Percentiles rank a stretch among this genome's conserved stretches.
Conservation (phyloP, 2,329 filamentous ascomycete species). For the Nannizziopsis barbatae region DNA sequence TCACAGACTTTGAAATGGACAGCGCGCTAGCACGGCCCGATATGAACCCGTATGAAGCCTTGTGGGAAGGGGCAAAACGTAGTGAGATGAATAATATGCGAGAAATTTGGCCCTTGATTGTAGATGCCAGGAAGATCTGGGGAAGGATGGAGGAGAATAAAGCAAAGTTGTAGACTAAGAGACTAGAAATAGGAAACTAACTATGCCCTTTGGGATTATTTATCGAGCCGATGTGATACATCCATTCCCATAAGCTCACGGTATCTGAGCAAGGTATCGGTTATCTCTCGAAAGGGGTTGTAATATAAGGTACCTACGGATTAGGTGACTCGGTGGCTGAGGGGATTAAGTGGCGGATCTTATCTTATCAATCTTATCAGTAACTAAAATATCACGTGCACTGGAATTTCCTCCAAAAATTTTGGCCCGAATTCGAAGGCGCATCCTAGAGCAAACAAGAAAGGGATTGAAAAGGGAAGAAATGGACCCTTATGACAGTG, state of each 20-base stretch:
- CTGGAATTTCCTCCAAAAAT: not conserved
- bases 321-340: not conserved
- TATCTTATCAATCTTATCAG: not conserved
- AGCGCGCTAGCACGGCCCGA: conserved; percentile 19
- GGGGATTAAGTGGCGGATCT: not conserved
- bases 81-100: conserved; percentile 21
- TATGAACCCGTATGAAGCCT: conserved; percentile 19
- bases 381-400: not conserved
- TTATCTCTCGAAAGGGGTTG: not conserved
- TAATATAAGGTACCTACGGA: no score
- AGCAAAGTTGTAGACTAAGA: conserved; percentile 8
- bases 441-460: not conserved
- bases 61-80: conserved; percentile 18
- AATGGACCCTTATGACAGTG: conserved; percentile 65
- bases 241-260: no score
- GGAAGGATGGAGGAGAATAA: conserved; percentile 12
- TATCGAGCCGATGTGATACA: not conserved
- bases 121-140: conserved; percentile 18
- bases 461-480: not conserved
- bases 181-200: no score
- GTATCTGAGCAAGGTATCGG: no score
- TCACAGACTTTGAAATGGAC: conserved; percentile 21
- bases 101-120: conserved; percentile 18
- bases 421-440: not conserved
- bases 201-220: no score